Evolutionary conservation across 1,284 basidiomycete genomes (phyloP), one percentile per base, ranked within the genome.

Genomic region (Ceratobasidium sp.): DNA sequence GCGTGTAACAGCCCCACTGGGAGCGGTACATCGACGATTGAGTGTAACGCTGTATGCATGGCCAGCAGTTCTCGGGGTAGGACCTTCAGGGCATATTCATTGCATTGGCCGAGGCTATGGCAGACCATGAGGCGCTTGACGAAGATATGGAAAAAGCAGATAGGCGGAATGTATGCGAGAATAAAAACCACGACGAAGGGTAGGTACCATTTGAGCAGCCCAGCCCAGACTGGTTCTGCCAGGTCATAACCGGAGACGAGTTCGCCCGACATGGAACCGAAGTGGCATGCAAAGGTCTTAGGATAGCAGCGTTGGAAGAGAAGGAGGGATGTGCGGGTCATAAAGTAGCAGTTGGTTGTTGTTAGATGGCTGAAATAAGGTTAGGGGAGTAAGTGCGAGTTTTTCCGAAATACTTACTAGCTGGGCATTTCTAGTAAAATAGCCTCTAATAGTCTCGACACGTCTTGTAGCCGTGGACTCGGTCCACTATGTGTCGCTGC

Each of bases 211-310:
- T 41, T 44, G 2, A 71, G 14, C 1, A 71, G 24, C 7, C 67
- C 67, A 36, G 54, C 67, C 67, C 67, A 71, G n/a, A 71, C 56
- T 3, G 67, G 67, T 17, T 71, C 54, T 29, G 56, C 67, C 9
- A 71, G 51, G 6, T 15, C 15, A 6, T 54, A 27, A 7, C 44
- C 15, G 14, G 36, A 9, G 5, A 71, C 45, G 5, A 48, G n/a
- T 11, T 50, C 22, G 11, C 47, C 24, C 3, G 67, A 59, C 8
- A 31, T 22, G 1, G 54, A 15, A 3, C 67, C 67, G 1, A 71
- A 17, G 27, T 47, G 60, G 45, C 64, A 67, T 29, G 64, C 64
- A 24, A 67, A 67, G 5, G 50, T 31, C 15, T 24, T 14, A 1
- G 64, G 64, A 31, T 53, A 54, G 36, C 64, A 67, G 2, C 22